Evolutionary conservation across 257 asterid species (phyloP), one percentile per base, ranked within the genome.

Genomic region (Eucommia ulmoides): DNA sequence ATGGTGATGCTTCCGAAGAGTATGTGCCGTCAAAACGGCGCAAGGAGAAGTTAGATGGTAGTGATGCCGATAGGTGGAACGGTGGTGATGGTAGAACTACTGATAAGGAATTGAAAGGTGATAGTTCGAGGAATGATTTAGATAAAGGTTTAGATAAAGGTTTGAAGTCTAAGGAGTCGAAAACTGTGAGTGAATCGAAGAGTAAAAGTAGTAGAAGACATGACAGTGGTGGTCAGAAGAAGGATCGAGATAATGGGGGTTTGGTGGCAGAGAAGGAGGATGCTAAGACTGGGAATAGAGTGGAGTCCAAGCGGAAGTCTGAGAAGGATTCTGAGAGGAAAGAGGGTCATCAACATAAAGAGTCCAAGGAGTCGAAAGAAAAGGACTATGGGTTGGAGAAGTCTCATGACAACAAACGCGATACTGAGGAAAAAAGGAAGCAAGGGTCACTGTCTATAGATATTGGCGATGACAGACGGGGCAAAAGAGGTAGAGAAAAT

Each of bases 281-380:
- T 55, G 48, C 59, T 62, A 74, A 70, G 74, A 71, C 73, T 54
- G 65, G 64, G 41, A 77, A 69, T 69, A 74, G 76, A 51, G 45
- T 56, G 33, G 99, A 83, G 54, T 73, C 93, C 0, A 91, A 74
- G 80, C 70, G 88, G 78, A 91, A 74, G 68, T 73, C 84, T 24
- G 96, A 86, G 67, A 78, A 77, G 74, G 96, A 84, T 67, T 74
- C 80, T 56, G 56, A 69, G 17, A 67, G 91, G 50, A 89, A 72
- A 61, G 97, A 88, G 49, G 83, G 75, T 56, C 10, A 35, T 1
- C 44, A 35, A 18, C 11, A 35, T 35, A 83, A 70, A 75, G 93
- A 80, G 26, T 53, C 50, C n/a, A 42, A 18, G 19, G 48, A 42
- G 15, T 10, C 20, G 23, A 82, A 77, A 67, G 96, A 79, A 54